phyloP scores from a whole-genome alignment of 257 asterid genomes.

The Solanum commersonii region DNA sequence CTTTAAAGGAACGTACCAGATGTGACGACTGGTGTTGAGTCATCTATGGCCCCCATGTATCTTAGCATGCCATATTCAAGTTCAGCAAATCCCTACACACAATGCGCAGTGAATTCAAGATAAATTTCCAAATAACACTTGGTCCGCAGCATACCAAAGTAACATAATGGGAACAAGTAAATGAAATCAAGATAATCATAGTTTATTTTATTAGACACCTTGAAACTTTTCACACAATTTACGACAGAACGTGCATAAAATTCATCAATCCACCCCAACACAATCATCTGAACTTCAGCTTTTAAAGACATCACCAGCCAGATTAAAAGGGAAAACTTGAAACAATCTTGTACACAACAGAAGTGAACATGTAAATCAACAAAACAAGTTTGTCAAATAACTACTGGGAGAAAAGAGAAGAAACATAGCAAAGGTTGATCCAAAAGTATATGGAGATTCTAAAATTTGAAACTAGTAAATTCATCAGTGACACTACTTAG shows the following conservation, averaged over 20 bases:
- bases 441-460: not conserved
- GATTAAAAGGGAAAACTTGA: not conserved
- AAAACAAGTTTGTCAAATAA: not conserved
- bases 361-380: not conserved
- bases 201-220: not conserved
- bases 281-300: not conserved
- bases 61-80: constrained; percentile 97
- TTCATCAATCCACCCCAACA: not conserved
- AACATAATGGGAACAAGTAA: not conserved
- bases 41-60: constrained; percentile 93
- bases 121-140: not conserved
- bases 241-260: not conserved
- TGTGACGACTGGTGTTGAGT: constrained; percentile 70
- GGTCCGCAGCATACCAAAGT: not conserved
- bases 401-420: not conserved
- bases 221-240: not conserved
- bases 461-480: not conserved
- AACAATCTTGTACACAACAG: not conserved
- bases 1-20: constrained; percentile 30
- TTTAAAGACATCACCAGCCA: not conserved
- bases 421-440: not conserved
- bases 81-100: constrained; percentile 81
- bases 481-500: not conserved
- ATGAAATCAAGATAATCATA: not conserved
- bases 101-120: not conserved